Evolutionary conservation across 192 early-diverging fungal species (phyloP).

Genomic region (Mortierella alpina): DNA sequence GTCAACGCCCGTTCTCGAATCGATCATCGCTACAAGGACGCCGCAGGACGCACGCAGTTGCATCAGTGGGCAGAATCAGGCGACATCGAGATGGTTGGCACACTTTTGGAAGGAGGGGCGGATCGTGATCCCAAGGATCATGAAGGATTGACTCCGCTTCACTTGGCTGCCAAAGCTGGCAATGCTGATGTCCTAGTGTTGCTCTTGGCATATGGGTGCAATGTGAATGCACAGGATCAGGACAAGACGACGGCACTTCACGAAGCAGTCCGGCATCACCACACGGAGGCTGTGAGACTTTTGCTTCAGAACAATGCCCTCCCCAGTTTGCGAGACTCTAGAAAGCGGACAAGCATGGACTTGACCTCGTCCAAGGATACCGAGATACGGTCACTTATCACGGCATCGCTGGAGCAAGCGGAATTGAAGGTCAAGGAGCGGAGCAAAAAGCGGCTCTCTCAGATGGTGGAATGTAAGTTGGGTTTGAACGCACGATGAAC

Average conservation of each 20-base stretch:
- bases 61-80: conserved; percentile 72
- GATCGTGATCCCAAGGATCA: conserved; percentile 70
- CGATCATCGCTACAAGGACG: conserved; percentile 65
- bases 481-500: not conserved
- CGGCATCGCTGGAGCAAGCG: conserved; percentile 33
- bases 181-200: conserved; percentile 55
- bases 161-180: conserved; percentile 72
- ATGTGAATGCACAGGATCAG: conserved; percentile 69
- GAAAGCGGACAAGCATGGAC: conserved; percentile 62
- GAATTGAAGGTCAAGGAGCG: conserved; percentile 52
- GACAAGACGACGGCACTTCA: conserved; percentile 73
- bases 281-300: conserved; percentile 54
- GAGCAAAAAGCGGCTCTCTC: conserved; percentile 38
- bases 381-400: conserved; percentile 37
- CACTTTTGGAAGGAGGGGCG: conserved; percentile 68
- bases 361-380: conserved; percentile 55
- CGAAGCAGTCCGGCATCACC: conserved; percentile 66
- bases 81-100: conserved; percentile 62
- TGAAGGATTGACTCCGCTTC: conserved; percentile 74
- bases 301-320: conserved; percentile 60
- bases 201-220: conserved; percentile 66
- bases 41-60: conserved; percentile 72
- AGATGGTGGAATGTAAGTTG: conserved; percentile 30
- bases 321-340: conserved; percentile 62
- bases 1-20: conserved; percentile 50